Evolutionary conservation across 331 rosid genomes (phyloP).

Genomic region (Cucumis variabilis): DNA sequence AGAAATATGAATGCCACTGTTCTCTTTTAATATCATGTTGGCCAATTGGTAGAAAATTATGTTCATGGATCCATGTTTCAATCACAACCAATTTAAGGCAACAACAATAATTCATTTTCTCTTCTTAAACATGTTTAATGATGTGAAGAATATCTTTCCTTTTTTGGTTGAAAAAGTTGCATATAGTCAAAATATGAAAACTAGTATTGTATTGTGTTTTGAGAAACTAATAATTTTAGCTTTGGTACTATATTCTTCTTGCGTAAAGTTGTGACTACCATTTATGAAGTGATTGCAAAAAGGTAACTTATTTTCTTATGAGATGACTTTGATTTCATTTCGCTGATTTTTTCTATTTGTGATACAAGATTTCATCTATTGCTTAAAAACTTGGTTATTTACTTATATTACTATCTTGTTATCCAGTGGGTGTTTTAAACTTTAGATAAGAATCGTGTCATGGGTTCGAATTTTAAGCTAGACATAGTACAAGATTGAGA

Average conservation of each 20-base stretch:
- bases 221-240: not conserved
- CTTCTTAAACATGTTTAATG: slow-evolving; percentile 25
- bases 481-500: too few species aligned
- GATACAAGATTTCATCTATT: too few species aligned
- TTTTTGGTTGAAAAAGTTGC: slow-evolving; percentile 22
- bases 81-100: slow-evolving; percentile 11
- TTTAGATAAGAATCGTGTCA: too few species aligned
- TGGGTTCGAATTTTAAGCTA: too few species aligned
- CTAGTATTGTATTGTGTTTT: slow-evolving; percentile 30
- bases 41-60: slow-evolving; percentile 1
- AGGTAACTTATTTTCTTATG: too few species aligned
- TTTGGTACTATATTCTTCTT: not conserved
- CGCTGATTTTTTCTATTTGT: too few species aligned
- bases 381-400: too few species aligned
- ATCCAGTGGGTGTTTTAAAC: too few species aligned
- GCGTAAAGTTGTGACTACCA: too few species aligned
- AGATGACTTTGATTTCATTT: too few species aligned
- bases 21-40: not conserved
- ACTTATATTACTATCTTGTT: too few species aligned
- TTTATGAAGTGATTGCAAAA: too few species aligned
- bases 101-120: slow-evolving; percentile 26
- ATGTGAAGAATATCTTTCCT: slow-evolving; percentile 28
- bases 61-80: slow-evolving; percentile 16
- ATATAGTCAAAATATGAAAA: not conserved
- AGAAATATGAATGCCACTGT: not conserved